Percentiles rank a stretch among this genome's conserved stretches.
Conservation (phyloP, 2,329 filamentous ascomycete genomes). For the Dactylella cylindrospora region DNA sequence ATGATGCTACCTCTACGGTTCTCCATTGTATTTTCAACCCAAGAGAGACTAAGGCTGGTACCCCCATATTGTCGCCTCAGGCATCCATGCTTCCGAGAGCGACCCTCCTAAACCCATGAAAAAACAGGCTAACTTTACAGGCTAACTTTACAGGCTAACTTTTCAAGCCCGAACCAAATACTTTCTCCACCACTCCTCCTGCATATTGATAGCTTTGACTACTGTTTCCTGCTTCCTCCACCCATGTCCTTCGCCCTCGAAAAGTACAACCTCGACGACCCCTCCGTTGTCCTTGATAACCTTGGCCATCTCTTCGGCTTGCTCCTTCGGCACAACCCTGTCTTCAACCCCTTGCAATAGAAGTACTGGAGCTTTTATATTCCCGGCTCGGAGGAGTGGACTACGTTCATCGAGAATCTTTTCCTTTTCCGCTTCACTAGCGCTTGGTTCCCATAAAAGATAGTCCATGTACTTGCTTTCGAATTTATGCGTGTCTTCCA, state of each 20-base stretch:
- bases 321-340: slow-evolving; percentile 61
- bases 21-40: no score
- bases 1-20: no score
- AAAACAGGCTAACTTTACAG: no score
- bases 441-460: slow-evolving; percentile 53
- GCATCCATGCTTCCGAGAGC: no score
- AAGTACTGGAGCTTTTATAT: slow-evolving; percentile 58
- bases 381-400: slow-evolving; percentile 56
- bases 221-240: slow-evolving; percentile 55
- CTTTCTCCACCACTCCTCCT: slow-evolving; percentile 57
- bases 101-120: no score
- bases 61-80: no score
- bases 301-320: slow-evolving; percentile 59
- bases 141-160: no score
- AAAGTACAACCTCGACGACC: slow-evolving; percentile 57
- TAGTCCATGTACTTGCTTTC: slow-evolving; percentile 59
- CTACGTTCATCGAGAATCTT: slow-evolving; percentile 56
- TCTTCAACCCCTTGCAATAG: slow-evolving; percentile 62
- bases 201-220: slow-evolving; percentile 54
- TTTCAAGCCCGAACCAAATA: slow-evolving; percentile 50
- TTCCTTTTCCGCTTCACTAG: slow-evolving; percentile 53
- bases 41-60: no score
- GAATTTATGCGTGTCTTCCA: slow-evolving; percentile 60
- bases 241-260: slow-evolving; percentile 59
- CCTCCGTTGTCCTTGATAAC: slow-evolving; percentile 54